These are phyloP conservation scores for Galerina sulciceps DNA, from an alignment of 768 basidiomycete genomes.

Conservation along the genomic window DNA sequence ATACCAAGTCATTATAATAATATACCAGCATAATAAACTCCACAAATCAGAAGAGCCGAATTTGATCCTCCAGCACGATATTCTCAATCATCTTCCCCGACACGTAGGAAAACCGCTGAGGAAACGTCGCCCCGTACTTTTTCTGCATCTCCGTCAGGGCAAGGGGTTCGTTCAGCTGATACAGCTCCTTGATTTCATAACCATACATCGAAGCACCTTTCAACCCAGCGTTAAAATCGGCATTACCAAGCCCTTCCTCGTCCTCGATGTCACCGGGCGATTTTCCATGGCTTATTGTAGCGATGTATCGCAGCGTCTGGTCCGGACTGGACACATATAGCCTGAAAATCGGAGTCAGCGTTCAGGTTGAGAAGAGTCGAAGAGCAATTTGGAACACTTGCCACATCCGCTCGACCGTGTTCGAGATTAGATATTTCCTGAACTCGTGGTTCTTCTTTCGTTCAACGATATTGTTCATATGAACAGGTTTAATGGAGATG, in stretches of 20 bases:
- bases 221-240: conserved; percentile 3
- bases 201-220: not conserved
- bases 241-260: conserved; percentile 2
- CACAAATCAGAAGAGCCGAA: not conserved
- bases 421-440: not conserved
- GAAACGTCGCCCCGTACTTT: conserved; percentile 1
- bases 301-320: conserved; percentile 1
- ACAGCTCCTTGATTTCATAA: conserved; percentile 7
- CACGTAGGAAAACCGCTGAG: conserved; percentile 7
- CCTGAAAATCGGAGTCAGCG: not conserved
- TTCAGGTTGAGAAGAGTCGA: not conserved
- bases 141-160: not conserved
- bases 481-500: conserved; percentile 5
- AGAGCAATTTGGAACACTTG: not conserved
- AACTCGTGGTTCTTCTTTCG: conserved; percentile 5
- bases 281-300: not conserved
- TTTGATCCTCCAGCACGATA: conserved; percentile 1
- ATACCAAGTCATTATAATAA: too few relatives aligned
- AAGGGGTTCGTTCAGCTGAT: not conserved
- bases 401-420: conserved; percentile 2
- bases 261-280: not conserved
- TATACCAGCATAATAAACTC: too few relatives aligned
- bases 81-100: not conserved
- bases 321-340: conserved; percentile 3
- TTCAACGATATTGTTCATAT: not conserved